Evolutionary conservation across 2,329 filamentous ascomycete genomes (phyloP).

Genomic region (Hymenoscyphus occultus): DNA sequence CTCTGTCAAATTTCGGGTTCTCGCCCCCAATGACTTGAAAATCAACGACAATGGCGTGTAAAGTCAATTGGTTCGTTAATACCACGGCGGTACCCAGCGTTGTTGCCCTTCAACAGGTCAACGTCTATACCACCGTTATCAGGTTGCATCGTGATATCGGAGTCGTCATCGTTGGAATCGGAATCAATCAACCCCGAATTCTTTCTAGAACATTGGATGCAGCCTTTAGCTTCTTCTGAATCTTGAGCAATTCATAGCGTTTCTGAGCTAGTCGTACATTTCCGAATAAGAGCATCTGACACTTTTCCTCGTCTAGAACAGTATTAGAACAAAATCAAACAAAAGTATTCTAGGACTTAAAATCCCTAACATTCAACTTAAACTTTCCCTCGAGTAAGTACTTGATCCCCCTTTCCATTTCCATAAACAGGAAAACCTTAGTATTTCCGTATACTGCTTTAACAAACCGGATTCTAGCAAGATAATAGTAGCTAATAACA

Average conservation of each 20-base stretch:
- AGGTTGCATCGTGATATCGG: conserved; percentile 1
- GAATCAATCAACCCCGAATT: neutral
- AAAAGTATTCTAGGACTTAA: conserved; percentile 9
- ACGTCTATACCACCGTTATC: neutral
- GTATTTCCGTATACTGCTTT: conserved; percentile 42
- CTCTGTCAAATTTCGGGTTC: neutral
- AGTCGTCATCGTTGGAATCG: neutral
- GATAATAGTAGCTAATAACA: conserved; percentile 66
- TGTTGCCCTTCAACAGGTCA: neutral
- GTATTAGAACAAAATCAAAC: neutral
- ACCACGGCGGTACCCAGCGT: neutral
- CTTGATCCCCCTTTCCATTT: conserved; percentile 13
- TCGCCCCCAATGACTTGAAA: neutral
- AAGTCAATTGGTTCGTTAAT: neutral
- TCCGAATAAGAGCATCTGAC: conserved; percentile 2
- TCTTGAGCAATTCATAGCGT: conserved; percentile 1
- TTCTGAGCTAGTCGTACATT: neutral
- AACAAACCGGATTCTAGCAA: conserved; percentile 62
- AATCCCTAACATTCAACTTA: conserved; percentile 14
- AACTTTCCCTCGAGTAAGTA: conserved; percentile 19
- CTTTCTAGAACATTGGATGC: neutral
- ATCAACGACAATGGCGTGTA: neutral
- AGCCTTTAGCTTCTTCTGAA: neutral
- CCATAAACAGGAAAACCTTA: conserved; percentile 16
- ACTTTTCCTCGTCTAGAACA: conserved; percentile 9